Percentiles rank a stretch among this genome's conserved stretches.
phyloP scores from a whole-genome alignment of 345 rosid genomes.

The Eucalyptus lansdowneana region DNA sequence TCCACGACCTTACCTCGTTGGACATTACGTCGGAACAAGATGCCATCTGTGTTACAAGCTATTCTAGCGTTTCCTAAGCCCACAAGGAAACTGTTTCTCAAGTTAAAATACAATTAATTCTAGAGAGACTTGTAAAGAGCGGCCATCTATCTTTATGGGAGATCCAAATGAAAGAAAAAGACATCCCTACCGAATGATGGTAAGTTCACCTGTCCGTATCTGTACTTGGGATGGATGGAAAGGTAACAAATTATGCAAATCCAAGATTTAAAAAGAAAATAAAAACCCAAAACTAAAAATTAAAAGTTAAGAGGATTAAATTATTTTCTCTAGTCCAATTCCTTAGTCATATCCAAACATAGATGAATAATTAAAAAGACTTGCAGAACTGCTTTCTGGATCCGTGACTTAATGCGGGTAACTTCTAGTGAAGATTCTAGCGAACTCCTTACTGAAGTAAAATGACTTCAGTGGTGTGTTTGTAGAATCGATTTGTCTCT shows the following conservation, averaged over 20 bases:
- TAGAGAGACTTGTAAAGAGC: neutral
- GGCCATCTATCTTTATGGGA: neutral
- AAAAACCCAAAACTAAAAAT: too few relatives aligned
- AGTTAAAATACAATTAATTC: neutral
- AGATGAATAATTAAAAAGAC: too few relatives aligned
- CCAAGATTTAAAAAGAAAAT: too few relatives aligned
- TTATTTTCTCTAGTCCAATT: too few relatives aligned
- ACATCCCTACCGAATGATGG: too few relatives aligned
- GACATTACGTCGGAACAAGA: neutral
- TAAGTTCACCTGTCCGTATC: too few relatives aligned
- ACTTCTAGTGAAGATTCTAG: rapidly evolving
- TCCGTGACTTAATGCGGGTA: rapidly evolving
- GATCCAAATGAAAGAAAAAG: neutral
- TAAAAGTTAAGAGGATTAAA: too few relatives aligned
- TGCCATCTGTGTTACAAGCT: neutral
- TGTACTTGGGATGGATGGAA: too few relatives aligned
- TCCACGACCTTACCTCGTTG: neutral
- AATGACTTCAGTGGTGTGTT: rapidly evolving
- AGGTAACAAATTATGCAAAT: too few relatives aligned
- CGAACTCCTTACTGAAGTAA: too few relatives aligned
- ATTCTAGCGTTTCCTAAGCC: neutral
- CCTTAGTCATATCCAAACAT: too few relatives aligned
- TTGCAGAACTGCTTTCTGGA: rapidly evolving
- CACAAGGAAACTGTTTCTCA: neutral
- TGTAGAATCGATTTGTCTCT: too few relatives aligned